These are phyloP conservation scores for Asterochloris sp. DNA, from an alignment of 139 green algal genomes.

Conservation along the genomic window DNA sequence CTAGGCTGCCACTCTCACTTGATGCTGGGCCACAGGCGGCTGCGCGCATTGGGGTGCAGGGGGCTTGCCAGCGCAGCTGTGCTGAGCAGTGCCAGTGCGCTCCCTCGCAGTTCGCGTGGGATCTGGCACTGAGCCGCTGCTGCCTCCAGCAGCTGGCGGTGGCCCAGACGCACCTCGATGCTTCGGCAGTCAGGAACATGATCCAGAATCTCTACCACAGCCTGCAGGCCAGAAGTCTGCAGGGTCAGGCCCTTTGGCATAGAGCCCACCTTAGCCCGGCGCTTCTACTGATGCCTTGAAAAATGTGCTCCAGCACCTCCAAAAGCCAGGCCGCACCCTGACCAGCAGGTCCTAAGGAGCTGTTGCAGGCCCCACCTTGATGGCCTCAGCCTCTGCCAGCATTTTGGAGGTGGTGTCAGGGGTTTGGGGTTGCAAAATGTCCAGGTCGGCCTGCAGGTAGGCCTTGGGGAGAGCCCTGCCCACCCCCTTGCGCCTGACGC, in stretches of 20 bases:
- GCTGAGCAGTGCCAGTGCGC: slow-evolving; percentile 45
- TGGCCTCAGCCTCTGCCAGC: slow-evolving; percentile 27
- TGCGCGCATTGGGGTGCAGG: slow-evolving; percentile 18
- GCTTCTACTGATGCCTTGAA: neutral
- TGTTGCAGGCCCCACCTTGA: slow-evolving; percentile 18
- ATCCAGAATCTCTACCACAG: slow-evolving; percentile 26
- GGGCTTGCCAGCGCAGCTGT: slow-evolving; percentile 34
- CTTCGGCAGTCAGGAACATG: slow-evolving; percentile 34
- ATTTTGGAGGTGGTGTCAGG: slow-evolving; percentile 1
- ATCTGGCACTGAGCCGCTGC: slow-evolving; percentile 15
- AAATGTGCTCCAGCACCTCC: neutral
- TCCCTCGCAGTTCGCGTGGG: slow-evolving; percentile 29
- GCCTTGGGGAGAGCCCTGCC: slow-evolving; percentile 41
- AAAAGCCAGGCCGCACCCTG: too few relatives aligned
- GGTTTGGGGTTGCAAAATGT: slow-evolving; percentile 44
- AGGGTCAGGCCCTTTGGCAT: too few relatives aligned
- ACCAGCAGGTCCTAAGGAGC: too few relatives aligned
- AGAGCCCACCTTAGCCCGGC: too few relatives aligned
- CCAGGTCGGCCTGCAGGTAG: slow-evolving; percentile 72
- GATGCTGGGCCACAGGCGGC: slow-evolving; percentile 54
- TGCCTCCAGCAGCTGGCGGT: slow-evolving; percentile 52
- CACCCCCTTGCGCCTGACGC: slow-evolving; percentile 24
- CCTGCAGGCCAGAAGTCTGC: neutral
- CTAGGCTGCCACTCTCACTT: neutral
- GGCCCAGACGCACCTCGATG: slow-evolving; percentile 45